These are phyloP conservation scores for Barnettozyma salicaria DNA, from an alignment of 805 yeast species.

Conservation along the genomic window DNA sequence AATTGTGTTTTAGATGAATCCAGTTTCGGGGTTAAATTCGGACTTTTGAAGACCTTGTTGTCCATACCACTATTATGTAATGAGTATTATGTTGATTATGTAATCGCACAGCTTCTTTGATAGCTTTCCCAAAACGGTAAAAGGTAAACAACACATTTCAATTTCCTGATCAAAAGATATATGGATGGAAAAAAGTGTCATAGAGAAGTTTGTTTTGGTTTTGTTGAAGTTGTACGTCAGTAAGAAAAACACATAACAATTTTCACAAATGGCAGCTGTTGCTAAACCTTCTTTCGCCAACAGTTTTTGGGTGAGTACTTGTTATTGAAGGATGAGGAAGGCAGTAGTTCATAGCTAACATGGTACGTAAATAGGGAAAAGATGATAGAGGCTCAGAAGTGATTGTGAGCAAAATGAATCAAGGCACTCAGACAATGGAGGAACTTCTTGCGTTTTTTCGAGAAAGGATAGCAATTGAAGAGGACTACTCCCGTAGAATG, in stretches of 20 bases:
- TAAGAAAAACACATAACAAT: neutral
- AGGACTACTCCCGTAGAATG: conserved; percentile 60
- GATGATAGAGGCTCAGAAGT: conserved; percentile 55
- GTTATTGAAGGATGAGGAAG: no score
- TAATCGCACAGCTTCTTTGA: no score
- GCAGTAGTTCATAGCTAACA: no score
- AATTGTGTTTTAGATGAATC: no score
- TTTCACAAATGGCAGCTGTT: conserved; percentile 9
- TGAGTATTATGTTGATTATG: no score
- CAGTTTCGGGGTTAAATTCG: no score
- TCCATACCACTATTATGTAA: neutral
- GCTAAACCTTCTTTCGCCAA: conserved; percentile 32
- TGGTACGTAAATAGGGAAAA: conserved; percentile 37
- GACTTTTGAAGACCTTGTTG: no score
- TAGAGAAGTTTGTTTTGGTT: neutral
- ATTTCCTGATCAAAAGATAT: neutral
- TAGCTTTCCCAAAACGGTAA: conserved; percentile 20
- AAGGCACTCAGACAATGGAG: conserved; percentile 53
- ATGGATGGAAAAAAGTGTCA: neutral
- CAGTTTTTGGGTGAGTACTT: conserved; percentile 41
- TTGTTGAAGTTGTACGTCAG: no score
- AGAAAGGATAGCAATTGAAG: conserved; percentile 59
- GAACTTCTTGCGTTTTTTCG: conserved; percentile 43
- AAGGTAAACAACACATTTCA: conserved; percentile 23
- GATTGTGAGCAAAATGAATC: conserved; percentile 50